phyloP scores from a whole-genome alignment of 164 flowering plant genomes.

The Tetracentron sinense region DNA sequence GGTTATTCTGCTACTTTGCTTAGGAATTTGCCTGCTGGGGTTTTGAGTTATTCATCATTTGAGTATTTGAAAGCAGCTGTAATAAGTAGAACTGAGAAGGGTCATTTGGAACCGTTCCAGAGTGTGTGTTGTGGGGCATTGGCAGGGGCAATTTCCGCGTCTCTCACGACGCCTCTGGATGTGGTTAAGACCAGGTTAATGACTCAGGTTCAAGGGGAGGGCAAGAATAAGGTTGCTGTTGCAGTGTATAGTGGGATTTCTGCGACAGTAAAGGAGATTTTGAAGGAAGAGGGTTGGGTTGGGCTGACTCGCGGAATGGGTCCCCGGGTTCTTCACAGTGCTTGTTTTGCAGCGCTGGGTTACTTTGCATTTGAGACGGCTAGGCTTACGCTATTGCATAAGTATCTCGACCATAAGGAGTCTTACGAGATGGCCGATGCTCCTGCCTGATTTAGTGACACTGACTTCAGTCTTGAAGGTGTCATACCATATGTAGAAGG shows the following conservation, averaged over 20 bases:
- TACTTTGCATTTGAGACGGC: constrained; percentile 99
- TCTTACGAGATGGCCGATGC: constrained; percentile 23
- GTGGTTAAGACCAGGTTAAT: constrained; percentile 96
- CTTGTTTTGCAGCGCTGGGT: constrained; percentile 91
- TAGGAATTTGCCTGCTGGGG: constrained; percentile 92
- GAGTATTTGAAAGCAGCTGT: constrained; percentile 92
- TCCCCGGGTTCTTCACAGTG: constrained; percentile 86
- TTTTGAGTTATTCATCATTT: constrained; percentile 89
- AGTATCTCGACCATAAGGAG: constrained; percentile 55
- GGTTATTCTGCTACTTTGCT: constrained; percentile 95
- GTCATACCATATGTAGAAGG: not conserved
- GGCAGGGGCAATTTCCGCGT: constrained; percentile 94
- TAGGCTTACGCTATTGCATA: constrained; percentile 61
- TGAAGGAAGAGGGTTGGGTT: constrained; percentile 90
- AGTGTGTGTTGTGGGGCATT: constrained; percentile 92
- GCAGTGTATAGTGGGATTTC: constrained; percentile 59
- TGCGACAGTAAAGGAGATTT: constrained; percentile 60
- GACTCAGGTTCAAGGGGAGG: constrained; percentile 77
- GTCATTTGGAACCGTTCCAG: constrained; percentile 62
- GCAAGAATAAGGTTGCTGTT: constrained; percentile 38
- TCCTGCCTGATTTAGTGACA: constrained; percentile 18
- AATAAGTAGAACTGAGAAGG: constrained; percentile 46
- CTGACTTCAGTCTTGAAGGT: not conserved
- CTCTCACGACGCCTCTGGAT: constrained; percentile 83
- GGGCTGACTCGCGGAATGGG: constrained; percentile 88